Conservation (phyloP, 2,329 filamentous ascomycete genomes). For the Fusarium cyanostomum region DNA sequence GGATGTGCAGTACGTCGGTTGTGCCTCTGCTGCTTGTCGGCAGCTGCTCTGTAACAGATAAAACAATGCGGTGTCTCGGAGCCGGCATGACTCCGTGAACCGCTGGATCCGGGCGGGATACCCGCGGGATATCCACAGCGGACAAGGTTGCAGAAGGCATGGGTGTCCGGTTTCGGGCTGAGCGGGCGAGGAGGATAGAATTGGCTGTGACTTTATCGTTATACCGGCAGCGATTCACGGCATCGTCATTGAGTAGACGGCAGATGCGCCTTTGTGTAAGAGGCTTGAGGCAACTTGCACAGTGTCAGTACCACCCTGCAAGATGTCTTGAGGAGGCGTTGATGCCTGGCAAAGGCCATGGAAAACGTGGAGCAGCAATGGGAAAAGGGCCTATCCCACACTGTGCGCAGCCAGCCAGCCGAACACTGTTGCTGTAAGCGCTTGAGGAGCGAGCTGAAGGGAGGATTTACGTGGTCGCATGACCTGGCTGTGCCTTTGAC, state of each 20-base stretch:
- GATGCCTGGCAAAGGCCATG: slow-evolving; percentile 15
- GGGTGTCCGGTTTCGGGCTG: slow-evolving; percentile 2
- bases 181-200: no score
- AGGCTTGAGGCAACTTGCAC: slow-evolving; percentile 13
- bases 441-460: slow-evolving; percentile 18
- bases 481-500: slow-evolving; percentile 16
- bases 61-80: slow-evolving; percentile 26
- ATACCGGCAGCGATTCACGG: not conserved
- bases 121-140: slow-evolving; percentile 10
- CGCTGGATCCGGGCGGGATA: slow-evolving; percentile 23
- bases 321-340: slow-evolving; percentile 4
- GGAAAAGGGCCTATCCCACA: slow-evolving; percentile 12
- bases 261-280: not conserved
- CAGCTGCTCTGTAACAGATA: slow-evolving; percentile 1
- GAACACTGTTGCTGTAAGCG: slow-evolving; percentile 25
- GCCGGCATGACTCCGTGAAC: slow-evolving; percentile 22
- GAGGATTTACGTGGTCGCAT: slow-evolving; percentile 28
- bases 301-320: slow-evolving; percentile 1
- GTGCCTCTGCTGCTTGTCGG: not conserved
- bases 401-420: slow-evolving; percentile 7
- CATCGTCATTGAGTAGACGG: slow-evolving; percentile 2
- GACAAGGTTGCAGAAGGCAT: not conserved
- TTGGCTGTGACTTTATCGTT: not conserved
- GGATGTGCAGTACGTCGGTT: slow-evolving; percentile 1
- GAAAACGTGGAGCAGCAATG: slow-evolving; percentile 4